These are phyloP conservation scores for Rubroboletus satanas DNA, from an alignment of 768 basidiomycete species.

Conservation along the genomic window DNA sequence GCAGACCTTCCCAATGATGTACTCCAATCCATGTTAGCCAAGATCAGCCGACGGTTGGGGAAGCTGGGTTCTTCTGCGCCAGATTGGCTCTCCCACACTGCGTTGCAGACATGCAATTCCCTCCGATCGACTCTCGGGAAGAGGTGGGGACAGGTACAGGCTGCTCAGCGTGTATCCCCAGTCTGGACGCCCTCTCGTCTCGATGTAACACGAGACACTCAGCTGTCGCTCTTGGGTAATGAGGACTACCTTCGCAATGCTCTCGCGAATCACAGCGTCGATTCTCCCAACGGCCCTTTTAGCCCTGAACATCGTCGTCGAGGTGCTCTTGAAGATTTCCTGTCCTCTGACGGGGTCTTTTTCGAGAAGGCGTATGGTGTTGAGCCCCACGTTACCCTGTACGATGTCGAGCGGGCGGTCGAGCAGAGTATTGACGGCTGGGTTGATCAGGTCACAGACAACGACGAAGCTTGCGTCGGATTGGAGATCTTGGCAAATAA, in stretches of 20 bases:
- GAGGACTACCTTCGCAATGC: constrained; percentile 26
- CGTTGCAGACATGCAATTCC: constrained; percentile 9
- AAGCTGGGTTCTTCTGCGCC: constrained; percentile 32
- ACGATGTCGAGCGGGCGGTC: constrained; percentile 14
- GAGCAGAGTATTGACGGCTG: constrained; percentile 33
- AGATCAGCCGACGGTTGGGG: constrained; percentile 35
- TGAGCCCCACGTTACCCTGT: not conserved
- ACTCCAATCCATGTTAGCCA: constrained; percentile 36
- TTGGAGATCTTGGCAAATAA: constrained; percentile 24
- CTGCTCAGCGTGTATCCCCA: constrained; percentile 12
- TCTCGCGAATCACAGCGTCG: not conserved
- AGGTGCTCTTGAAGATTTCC: constrained; percentile 6
- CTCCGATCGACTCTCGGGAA: constrained; percentile 24
- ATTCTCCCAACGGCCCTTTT: constrained; percentile 3
- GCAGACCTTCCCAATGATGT: constrained; percentile 28
- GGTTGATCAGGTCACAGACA: constrained; percentile 20
- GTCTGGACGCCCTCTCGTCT: constrained; percentile 15
- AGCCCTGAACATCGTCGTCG: constrained; percentile 1
- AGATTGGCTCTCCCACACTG: constrained; percentile 13
- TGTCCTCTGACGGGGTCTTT: not conserved
- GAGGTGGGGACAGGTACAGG: constrained; percentile 36
- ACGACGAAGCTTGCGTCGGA: constrained; percentile 12
- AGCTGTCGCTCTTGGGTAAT: constrained; percentile 32
- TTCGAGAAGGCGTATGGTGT: not conserved
- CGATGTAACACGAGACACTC: constrained; percentile 29